Conservation (phyloP, 257 asterid species). For the Parsonsia alboflavescens region DNA sequence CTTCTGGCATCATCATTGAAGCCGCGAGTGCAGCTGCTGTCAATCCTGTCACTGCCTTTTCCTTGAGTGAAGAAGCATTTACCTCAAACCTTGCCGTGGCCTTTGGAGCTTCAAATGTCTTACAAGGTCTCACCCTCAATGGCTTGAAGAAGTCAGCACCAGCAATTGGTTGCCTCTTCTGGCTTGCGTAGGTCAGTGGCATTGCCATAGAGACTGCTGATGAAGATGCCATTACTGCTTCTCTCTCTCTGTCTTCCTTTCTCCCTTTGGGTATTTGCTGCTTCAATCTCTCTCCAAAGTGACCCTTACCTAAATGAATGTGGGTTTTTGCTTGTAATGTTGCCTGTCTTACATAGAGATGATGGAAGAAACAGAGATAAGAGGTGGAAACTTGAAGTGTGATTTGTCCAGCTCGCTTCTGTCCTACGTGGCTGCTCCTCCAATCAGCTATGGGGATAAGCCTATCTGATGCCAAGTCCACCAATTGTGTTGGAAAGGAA, state of each 20-base stretch:
- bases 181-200: conserved; percentile 51
- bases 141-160: conserved; percentile 53
- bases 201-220: conserved; percentile 60
- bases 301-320: conserved; percentile 12
- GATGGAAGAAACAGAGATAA: conserved; percentile 15
- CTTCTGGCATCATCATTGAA: conserved; percentile 59
- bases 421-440: conserved; percentile 53
- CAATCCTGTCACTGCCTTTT: conserved; percentile 69
- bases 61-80: conserved; percentile 52
- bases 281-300: background rate
- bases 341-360: conserved; percentile 12
- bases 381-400: conserved; percentile 51
- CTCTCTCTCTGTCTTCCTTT: background rate
- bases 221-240: conserved; percentile 58
- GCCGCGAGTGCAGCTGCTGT: conserved; percentile 79
- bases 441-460: conserved; percentile 49
- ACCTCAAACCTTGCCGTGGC: conserved; percentile 43
- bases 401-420: conserved; percentile 15
- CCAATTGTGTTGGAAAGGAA: conserved; percentile 5
- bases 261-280: conserved; percentile 1
- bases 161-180: conserved; percentile 30
- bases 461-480: conserved; percentile 21
- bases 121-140: conserved; percentile 40
- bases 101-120: conserved; percentile 28
- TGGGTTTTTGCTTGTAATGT: conserved; percentile 14